Evolutionary conservation across 306 rosid genomes (phyloP).

Genomic region (Canavalia gladiata): DNA sequence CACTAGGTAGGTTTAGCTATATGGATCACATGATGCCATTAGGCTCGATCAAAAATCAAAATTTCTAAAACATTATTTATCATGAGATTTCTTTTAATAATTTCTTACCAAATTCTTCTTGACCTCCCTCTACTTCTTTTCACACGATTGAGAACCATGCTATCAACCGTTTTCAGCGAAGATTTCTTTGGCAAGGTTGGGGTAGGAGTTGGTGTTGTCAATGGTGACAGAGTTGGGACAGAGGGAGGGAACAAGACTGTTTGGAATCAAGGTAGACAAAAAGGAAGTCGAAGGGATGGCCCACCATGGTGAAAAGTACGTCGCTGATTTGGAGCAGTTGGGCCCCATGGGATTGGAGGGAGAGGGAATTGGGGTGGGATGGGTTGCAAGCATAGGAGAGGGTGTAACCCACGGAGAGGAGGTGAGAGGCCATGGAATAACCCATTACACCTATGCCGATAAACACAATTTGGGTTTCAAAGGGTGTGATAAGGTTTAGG

Average conservation of each 20-base stretch:
- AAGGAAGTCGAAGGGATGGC: constrained; percentile 82
- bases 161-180: neutral
- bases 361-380: constrained; percentile 56
- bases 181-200: constrained; percentile 72
- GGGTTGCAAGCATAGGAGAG: constrained; percentile 88
- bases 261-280: constrained; percentile 49
- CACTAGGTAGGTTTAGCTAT: too few species aligned
- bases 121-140: too few species aligned
- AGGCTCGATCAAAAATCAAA: too few species aligned
- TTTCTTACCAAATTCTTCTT: too few species aligned
- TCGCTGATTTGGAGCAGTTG: constrained; percentile 62
- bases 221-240: constrained; percentile 62
- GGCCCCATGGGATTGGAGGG: constrained; percentile 71
- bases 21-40: too few species aligned
- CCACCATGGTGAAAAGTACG: constrained; percentile 77
- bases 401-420: constrained; percentile 75
- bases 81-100: too few species aligned
- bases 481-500: constrained; percentile 61
- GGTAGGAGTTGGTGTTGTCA: constrained; percentile 83
- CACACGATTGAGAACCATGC: too few species aligned
- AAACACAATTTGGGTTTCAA: constrained; percentile 76
- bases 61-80: too few species aligned
- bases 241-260: constrained; percentile 59
- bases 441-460: constrained; percentile 91
- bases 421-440: constrained; percentile 83